phyloP scores from a whole-genome alignment of 192 early-diverging fungal genomes.

The Rhizoclosmatium globosum region DNA sequence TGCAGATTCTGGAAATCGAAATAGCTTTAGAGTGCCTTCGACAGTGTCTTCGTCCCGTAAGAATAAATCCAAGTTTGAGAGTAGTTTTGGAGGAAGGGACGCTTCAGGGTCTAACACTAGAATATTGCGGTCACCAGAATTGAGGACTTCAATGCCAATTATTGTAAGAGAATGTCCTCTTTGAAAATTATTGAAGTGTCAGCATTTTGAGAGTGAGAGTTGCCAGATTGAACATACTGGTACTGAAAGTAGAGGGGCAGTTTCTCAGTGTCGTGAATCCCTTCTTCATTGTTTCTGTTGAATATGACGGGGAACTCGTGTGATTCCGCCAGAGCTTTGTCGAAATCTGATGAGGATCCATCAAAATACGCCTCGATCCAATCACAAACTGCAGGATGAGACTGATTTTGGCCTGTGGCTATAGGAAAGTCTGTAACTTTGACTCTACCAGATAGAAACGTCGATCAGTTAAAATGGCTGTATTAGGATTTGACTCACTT shows the following conservation, averaged over 20 bases:
- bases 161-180: slow-evolving; percentile 23
- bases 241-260: slow-evolving; percentile 35
- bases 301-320: slow-evolving; percentile 1
- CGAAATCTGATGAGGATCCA: slow-evolving; percentile 14
- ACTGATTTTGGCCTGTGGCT: slow-evolving; percentile 18
- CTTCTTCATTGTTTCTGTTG: background rate
- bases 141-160: slow-evolving; percentile 18
- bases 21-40: background rate
- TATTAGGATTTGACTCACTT: background rate
- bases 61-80: background rate
- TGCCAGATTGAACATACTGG: slow-evolving; percentile 5
- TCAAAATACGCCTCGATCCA: slow-evolving; percentile 44
- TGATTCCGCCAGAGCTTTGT: background rate
- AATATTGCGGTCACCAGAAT: slow-evolving; percentile 4
- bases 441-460: slow-evolving; percentile 7
- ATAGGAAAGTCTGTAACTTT: slow-evolving; percentile 36
- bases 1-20: slow-evolving; percentile 22
- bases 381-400: slow-evolving; percentile 40
- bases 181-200: background rate
- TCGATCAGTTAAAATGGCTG: no score
- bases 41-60: background rate
- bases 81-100: background rate
- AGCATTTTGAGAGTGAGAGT: background rate
- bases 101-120: slow-evolving; percentile 23
- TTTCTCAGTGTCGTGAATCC: slow-evolving; percentile 16